Conservation (phyloP, 495 filamentous ascomycete genomes). For the Neurospora sp. region DNA sequence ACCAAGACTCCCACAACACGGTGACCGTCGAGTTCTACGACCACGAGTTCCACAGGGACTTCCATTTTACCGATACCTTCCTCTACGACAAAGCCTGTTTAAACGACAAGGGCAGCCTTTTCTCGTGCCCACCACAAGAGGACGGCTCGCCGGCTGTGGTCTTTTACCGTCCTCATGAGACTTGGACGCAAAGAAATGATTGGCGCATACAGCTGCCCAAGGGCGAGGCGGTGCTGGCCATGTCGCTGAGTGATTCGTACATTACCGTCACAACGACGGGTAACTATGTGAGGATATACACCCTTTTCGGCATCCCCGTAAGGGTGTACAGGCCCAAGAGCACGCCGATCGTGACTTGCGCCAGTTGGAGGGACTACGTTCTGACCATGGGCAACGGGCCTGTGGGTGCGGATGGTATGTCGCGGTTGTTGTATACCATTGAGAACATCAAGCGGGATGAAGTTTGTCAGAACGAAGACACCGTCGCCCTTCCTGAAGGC, state of each 20-base stretch:
- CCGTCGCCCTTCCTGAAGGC: conserved; percentile 69
- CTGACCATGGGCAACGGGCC: conserved; percentile 90
- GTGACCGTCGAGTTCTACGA: conserved; percentile 98
- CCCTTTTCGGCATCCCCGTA: conserved; percentile 81
- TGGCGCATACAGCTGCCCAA: conserved; percentile 79
- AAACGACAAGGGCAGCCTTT: conserved; percentile 74
- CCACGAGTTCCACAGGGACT: conserved; percentile 79
- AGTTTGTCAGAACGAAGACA: conserved; percentile 82
- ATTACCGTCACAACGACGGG: conserved; percentile 75
- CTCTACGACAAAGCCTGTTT: conserved; percentile 92
- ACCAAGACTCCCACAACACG: conserved; percentile 89
- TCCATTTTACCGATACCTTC: conserved; percentile 94
- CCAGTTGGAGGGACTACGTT: conserved; percentile 87
- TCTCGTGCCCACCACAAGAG: conserved; percentile 67
- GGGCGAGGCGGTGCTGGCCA: conserved; percentile 70
- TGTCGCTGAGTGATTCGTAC: conserved; percentile 88
- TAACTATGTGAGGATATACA: conserved; percentile 86
- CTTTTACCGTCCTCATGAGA: conserved; percentile 96
- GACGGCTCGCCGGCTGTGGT: conserved; percentile 60
- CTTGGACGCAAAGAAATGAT: conserved; percentile 83
- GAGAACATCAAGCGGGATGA: conserved; percentile 92
- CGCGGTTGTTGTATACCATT: conserved; percentile 73
- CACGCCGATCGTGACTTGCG: conserved; percentile 79
- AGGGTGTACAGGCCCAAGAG: conserved; percentile 86
- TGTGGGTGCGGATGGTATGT: conserved; percentile 63